Base-by-base conservation (phyloP, 352 stramenopile species). In the Peronospora belbahrii region DNA sequence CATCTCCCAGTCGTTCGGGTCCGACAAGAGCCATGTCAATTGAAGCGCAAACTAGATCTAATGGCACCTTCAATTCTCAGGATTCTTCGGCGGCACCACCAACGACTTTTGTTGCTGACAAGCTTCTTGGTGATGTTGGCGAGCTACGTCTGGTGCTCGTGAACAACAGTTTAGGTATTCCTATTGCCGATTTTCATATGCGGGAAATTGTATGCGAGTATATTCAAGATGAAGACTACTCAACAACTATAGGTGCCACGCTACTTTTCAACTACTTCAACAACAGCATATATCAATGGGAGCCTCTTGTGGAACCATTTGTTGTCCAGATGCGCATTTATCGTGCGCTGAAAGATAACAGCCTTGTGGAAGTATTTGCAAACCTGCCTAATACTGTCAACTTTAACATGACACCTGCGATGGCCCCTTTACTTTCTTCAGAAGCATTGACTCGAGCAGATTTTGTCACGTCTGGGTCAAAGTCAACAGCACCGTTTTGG, bases 271-370 rank as follows among this genome's bases (percentile, higher is more conserved):
- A 91, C 48, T 94, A 91, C 49, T 94, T 94, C 59, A 94, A 94
- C 65, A 94, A 94, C 59, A 91, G 83, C 41, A 94, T 94, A 47
- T 94, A 94, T 42, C 74, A 80, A 40, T 94, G 83, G 83, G 83
- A 94, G 49, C 83, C 83, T 15, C 57, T 94, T 2, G 63, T 94
- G 10, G 83, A 94, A 41, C 83, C 83, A 14, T 92, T 94, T 37
- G 65, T 85, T 14, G 57, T 79, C 8, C 80, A 94, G 52, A 70
- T 91, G 47, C 76, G 76, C 28, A 66, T 87, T 14, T 70, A 85
- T 53, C 74, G 77, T 2, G 65, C 66, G 15, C 42, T 92, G 9
- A 74, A 87, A 35, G 70, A 83, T 32, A 83, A 86, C 23, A 85
- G 74, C 32, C 61, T 70, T 9, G 63, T 88, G 9, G 76, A 94